Evolutionary conservation across 1,139 yeast genomes (phyloP).

Genomic region (Wickerhamomyces sp.): DNA sequence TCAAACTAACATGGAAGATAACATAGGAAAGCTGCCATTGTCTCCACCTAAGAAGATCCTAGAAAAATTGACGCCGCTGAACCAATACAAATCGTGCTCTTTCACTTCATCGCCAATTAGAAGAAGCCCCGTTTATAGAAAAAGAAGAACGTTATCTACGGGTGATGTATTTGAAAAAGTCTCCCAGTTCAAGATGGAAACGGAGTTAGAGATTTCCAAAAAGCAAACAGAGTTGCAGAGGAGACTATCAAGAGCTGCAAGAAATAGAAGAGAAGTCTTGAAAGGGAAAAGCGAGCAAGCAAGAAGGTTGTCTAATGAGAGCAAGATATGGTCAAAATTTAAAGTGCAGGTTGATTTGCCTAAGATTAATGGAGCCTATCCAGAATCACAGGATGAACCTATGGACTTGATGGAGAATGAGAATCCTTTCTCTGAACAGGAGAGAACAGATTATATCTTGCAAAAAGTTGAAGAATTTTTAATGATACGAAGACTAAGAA

Average conservation of each 20-base stretch:
- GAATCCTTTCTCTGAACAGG: neutral
- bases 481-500: neutral
- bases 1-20: neutral
- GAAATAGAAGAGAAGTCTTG: conserved; percentile 6
- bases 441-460: neutral
- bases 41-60: conserved; percentile 9
- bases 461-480: neutral
- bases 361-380: neutral
- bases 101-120: neutral
- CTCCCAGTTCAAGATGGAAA: conserved; percentile 6
- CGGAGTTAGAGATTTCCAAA: neutral
- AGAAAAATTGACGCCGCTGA: conserved; percentile 7
- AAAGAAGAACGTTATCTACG: conserved; percentile 5
- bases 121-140: neutral
- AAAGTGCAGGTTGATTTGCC: conserved; percentile 6
- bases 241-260: conserved; percentile 6
- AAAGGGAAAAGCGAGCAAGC: conserved; percentile 12
- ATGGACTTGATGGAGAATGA: too few relatives aligned
- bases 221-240: conserved; percentile 2
- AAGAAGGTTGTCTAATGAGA: conserved; percentile 11
- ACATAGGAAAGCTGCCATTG: neutral
- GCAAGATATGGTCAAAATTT: conserved; percentile 9
- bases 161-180: conserved; percentile 11
- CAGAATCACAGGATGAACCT: too few relatives aligned
- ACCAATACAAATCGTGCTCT: neutral